Base-by-base conservation (phyloP, 2,329 filamentous ascomycete species). In the Zasmidium citrigriseum region DNA sequence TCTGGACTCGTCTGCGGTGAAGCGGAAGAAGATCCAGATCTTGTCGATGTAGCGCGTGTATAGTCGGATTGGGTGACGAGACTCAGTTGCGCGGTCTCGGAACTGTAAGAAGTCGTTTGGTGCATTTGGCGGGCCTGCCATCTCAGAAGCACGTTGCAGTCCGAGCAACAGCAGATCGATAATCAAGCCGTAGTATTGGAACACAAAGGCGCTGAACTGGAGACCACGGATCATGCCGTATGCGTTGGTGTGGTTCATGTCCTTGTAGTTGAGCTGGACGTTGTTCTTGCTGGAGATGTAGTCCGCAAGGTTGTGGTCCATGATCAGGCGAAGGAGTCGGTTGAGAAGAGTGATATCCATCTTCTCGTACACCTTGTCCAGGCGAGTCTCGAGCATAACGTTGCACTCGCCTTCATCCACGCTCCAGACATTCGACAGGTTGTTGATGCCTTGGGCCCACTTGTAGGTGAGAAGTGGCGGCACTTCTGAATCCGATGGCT, bases 221-320 rank as follows among this genome's bases (percentile, higher is more conserved):
- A 99, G 83, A 67, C 96, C 95, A 70, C 95, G 91, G 69, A 99
- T 97, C 89, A 99, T 90, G 67, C 95, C 95, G 72, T 98, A 99
- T 72, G 91, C 96, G 78, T 99, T 99, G 72, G 96, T 95, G 71
- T 99, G 95, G 72, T 97, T 98, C 95, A 99, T 99, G 69, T 99
- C 95, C 80, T 99, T 99, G 82, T 99, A 99, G 62, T 96, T 97
- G 63, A 99, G 84, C 74, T 97, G 93, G 12, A 99, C 95, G 72
- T 99, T 99, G 82, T 99, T 99, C 85, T 99, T 99, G 38, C 93
- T 92, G 1, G 93, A 97, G 71, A 99, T 99, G 77, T 99, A 99
- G 75, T 99, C 96, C 4, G 95, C 95, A 78, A 99, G 78, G 74
- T 99, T 99, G 82, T 99, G 95, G 70, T 99, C 96, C 96, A 99